Conservation (phyloP, 176 grass and related monocot species). For the Triticum turgidum region DNA sequence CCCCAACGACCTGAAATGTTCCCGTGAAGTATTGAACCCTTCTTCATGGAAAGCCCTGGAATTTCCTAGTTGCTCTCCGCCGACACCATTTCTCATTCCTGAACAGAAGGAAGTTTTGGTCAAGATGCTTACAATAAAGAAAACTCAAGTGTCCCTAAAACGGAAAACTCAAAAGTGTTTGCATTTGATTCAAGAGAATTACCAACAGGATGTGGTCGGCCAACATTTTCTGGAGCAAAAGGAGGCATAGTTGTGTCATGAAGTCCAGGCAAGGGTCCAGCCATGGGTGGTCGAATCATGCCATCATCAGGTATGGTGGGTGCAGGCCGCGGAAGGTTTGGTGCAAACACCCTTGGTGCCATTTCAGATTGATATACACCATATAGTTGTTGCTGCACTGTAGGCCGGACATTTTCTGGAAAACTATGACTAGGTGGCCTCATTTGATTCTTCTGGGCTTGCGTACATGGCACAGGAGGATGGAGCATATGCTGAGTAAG, state of each 20-base stretch:
- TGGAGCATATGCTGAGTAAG: constrained; percentile 47
- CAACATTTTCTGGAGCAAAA: constrained; percentile 55
- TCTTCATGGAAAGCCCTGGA: constrained; percentile 44
- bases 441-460: constrained; percentile 42
- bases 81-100: constrained; percentile 43
- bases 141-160: constrained; percentile 25
- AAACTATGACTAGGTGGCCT: constrained; percentile 41
- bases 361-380: constrained; percentile 44
- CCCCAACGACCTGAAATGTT: constrained; percentile 36
- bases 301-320: constrained; percentile 38
- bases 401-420: constrained; percentile 40
- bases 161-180: constrained; percentile 28
- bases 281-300: constrained; percentile 41
- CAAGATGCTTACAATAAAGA: constrained; percentile 26
- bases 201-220: constrained; percentile 30
- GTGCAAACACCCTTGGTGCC: constrained; percentile 30
- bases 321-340: constrained; percentile 28
- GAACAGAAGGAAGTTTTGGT: constrained; percentile 29
- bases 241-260: constrained; percentile 42
- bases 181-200: constrained; percentile 42
- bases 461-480: constrained; percentile 36
- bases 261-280: constrained; percentile 34
- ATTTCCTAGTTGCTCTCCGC: constrained; percentile 31
- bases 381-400: constrained; percentile 32
- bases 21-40: constrained; percentile 34